Base-by-base conservation (phyloP, 306 rosid genomes). In the Quercus glauca region DNA sequence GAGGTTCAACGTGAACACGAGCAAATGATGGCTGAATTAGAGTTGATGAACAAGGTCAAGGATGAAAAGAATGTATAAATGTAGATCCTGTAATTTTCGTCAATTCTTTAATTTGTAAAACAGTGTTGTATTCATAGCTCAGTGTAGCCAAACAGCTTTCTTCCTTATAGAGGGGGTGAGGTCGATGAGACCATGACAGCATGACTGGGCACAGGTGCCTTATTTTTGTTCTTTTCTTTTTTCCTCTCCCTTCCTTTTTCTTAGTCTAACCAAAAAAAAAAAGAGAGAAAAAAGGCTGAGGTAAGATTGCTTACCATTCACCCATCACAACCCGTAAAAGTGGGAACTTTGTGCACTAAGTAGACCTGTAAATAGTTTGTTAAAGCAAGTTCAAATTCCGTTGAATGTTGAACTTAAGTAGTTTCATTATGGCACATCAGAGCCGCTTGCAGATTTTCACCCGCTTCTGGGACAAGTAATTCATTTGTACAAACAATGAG, bases 21-120 rank as follows among this genome's bases (percentile, higher is more conserved):
- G 18, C 87, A 53, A 59, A 84, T 92, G 76, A 72, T 85, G 83
- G 85, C 84, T 12, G 88, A 87, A 80, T 33, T 86, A 57, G 76
- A 82, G 71, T 55, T 77, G 1, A 6, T 89, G 61, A 87, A 80
- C 58, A n/a, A 51, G 23, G 20, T 88, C 55, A 89, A 90, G 79
- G 81, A 37, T 10, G 93, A 89, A 82, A 76, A 71, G 61, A 82
- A 69, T 5, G 78, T 69, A 51, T 73, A 79, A 82, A 81, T 79
- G 81, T 79, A 64, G 33, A 65, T 78, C 37, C 58, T 77, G 63
- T 55, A 15, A 9, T 64, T 69, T 41, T 17, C 13, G 35, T 73
- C 55, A 55, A 65, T 77, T 81, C 76, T 73, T 80, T 80, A 4
- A 55, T 78, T 69, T 69, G 83, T 74, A 56, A 71, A 64, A 75